Evolutionary conservation across 176 grass and related monocot genomes (phyloP), one percentile per base, ranked within the genome.

Genomic region (Thinopyrum elongatum): DNA sequence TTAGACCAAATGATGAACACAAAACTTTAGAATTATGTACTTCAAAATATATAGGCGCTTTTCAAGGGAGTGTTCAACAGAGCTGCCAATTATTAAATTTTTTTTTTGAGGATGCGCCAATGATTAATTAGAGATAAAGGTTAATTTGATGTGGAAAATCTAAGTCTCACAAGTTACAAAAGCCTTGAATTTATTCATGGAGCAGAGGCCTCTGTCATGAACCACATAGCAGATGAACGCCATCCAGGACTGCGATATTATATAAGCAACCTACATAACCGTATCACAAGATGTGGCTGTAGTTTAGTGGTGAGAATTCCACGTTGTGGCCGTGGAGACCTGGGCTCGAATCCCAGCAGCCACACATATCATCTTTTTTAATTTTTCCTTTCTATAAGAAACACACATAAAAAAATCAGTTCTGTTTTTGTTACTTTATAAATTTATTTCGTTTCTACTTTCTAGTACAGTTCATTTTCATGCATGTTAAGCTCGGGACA

Each of bases 291-390:
- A 0, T 58, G 90, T 91, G 90, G 85, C 87, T 93, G 88, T 95
- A 93, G 87, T 98, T 93, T 98, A 93, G 93, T 98, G 89, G 93
- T 95, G 63, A 95, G 95, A 98, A 95, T 98, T 95, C 87, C 83
- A 95, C 89, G 91, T 91, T 91, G 86, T 92, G 92, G 94, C 96
- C 94, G 86, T 96, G 80, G 92, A 98, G 92, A 95, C 88, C 90
- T 95, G 90, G 82, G 86, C 93, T 94, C 88, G 91, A 98, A 92
- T 94, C 90, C 96, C 90, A 94, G 93, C 91, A 98, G 92, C 96
- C 94, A 91, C 93, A 91, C 89, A 90, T 0, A 12, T 4, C 16
- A 0, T 17, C 4, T 17, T 21, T 55, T 21, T 21, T 7, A 2
- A 2, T 51, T 53, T 53, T 7, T 19, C 0, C 15, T 53, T 53